Conservation (phyloP, 768 basidiomycete genomes). For the Pleurotus giganteus region DNA sequence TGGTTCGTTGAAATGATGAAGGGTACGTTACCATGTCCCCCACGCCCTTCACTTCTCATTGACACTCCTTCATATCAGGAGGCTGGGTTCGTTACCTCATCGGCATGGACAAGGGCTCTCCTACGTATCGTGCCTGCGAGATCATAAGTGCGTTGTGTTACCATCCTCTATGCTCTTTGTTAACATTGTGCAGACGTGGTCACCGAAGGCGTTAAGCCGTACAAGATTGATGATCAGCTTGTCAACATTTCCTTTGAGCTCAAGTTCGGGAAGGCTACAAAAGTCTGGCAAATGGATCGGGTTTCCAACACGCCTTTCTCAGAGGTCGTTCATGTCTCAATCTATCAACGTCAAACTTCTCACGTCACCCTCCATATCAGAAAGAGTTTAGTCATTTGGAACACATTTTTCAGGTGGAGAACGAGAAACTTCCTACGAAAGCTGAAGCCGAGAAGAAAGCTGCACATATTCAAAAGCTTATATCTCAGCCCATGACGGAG, state of each 20-base stretch:
- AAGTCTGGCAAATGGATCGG: slow-evolving; percentile 75
- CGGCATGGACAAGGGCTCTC: slow-evolving; percentile 53
- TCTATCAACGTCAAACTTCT: slow-evolving; percentile 7
- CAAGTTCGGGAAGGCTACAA: slow-evolving; percentile 68
- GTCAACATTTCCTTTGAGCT: slow-evolving; percentile 72
- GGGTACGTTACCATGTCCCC: slow-evolving; percentile 42
- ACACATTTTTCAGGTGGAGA: slow-evolving; percentile 43
- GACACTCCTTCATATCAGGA: slow-evolving; percentile 42
- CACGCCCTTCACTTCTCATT: slow-evolving; percentile 7
- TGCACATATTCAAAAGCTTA: slow-evolving; percentile 56
- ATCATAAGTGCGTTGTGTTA: slow-evolving; percentile 58
- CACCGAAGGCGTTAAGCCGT: slow-evolving; percentile 56
- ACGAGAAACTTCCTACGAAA: slow-evolving; percentile 66
- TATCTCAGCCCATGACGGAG: slow-evolving; percentile 73
- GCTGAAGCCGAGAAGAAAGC: slow-evolving; percentile 64
- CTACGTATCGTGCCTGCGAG: slow-evolving; percentile 82
- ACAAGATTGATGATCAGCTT: slow-evolving; percentile 64
- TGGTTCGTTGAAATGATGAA: slow-evolving; percentile 86
- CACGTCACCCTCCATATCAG: slow-evolving; percentile 32
- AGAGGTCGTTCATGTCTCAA: slow-evolving; percentile 43
- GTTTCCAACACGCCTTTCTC: slow-evolving; percentile 74
- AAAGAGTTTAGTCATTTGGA: slow-evolving; percentile 69
- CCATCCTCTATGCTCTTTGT: not conserved
- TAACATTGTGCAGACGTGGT: slow-evolving; percentile 40
- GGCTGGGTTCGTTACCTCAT: slow-evolving; percentile 86